Base-by-base conservation (phyloP, 2,329 filamentous ascomycete genomes). In the Gremmenia infestans region DNA sequence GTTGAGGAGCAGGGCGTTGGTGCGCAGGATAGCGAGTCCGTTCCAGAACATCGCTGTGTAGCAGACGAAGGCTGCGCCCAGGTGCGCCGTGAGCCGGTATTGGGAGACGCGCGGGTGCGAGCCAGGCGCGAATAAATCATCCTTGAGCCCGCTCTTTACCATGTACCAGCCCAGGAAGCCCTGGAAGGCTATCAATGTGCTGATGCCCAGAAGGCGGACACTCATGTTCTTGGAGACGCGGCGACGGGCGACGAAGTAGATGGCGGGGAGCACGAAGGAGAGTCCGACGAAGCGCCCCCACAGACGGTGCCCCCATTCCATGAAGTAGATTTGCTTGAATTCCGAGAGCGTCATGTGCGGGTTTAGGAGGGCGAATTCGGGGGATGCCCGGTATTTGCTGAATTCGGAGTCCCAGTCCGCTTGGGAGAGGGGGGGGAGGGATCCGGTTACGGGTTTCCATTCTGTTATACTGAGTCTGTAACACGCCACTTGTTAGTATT, bases 121-220 rank as follows among this genome's bases (percentile, higher is more conserved):
- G 12, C 92, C 94, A 2, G 90, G 88, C 19, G 89, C 89, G 70
- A 99, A 97, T 28, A 99, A 81, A 71, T 99, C 94, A 70, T 97
- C 94, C 71, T 93, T 95, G 60, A 99, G 79, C 1, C 94, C 94
- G 11, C 89, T 95, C 74, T 95, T 95, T 65, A 99, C 94, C 94
- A 99, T 99, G 91, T 94, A 99, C 94, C 94, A 99, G 53, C 94
- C 94, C 61, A 99, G 86, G 67, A 94, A 83, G 46, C 94, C 94
- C 72, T 99, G 94, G 72, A 96, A 94, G 53, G 91, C 94, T 67
- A 99, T 97, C 65, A 97, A 78, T 49, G 81, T 83, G 45, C 90
- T 89, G 60, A 99, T 97, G 12, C 91, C 93, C 42, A 84, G 75
- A 14, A 99, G 79, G 60, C 89, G 87, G 65, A 78, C 71, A 15